Base-by-base conservation (phyloP, 2,329 filamentous ascomycete genomes). In the Colletotrichum sp. region DNA sequence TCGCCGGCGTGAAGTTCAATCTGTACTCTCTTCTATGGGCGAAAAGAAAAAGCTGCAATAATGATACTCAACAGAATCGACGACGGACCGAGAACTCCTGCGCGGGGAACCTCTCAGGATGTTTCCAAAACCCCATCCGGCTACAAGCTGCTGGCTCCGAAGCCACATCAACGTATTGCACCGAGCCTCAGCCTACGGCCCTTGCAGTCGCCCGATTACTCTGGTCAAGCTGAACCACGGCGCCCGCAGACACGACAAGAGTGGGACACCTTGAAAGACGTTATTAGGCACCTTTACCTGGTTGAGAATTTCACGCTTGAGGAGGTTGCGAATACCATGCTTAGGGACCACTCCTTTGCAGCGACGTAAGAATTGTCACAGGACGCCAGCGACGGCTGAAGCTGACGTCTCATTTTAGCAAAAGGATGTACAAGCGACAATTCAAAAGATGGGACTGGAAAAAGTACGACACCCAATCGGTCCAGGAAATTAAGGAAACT, bases 181-280 rank as follows among this genome's bases (percentile, higher is more conserved):
- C n/a, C 43, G 6, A 21, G 0, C 10, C n/a, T 52, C 0, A 21
- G 43, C 43, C n/a, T 13, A 0, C 43, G 43, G 3, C 10, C 10
- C 6, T 13, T 2, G 6, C 6, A 52, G 10, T 8, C n/a, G 6
- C 10, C n/a, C 3, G n/a, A 12, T 0, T 21, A 10, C 2, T 52
- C 43, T 0, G 4, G 6, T 13, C n/a, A 52, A 21, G 43, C 10
- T 13, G 43, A 52, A 6, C 43, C n/a, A 52, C 43, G 43, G 43
- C 43, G 43, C 0, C 43, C 43, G 6, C 43, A 52, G n/a, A 52
- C 43, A 2, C 43, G 10, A 3, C n/a, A 52, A 21, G 43, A 52
- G 0, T 52, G 43, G 43, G 10, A 52, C 43, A 1, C n/a, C 6
- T 0, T 52, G 43, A 52, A 52, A 13, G n/a, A 52, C 6, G 0